These are phyloP conservation scores for Yamadazyma sp. DNA, from an alignment of 805 yeast species.

Conservation along the genomic window DNA sequence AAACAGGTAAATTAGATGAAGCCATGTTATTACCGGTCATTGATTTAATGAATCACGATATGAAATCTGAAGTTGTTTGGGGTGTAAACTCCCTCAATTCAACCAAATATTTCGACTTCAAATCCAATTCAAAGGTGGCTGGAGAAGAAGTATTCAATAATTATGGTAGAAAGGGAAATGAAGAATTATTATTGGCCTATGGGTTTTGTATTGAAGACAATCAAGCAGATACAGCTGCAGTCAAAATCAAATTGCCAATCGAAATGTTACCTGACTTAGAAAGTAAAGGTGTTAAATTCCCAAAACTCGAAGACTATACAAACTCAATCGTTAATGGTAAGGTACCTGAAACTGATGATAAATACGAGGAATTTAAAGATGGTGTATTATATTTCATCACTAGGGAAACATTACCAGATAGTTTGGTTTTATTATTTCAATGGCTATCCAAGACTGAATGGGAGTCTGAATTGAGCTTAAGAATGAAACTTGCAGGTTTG, in stretches of 20 bases:
- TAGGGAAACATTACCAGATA: slow-evolving; percentile 33
- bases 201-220: slow-evolving; percentile 69
- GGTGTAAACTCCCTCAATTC: slow-evolving; percentile 13
- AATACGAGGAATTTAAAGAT: slow-evolving; percentile 20
- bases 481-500: slow-evolving; percentile 62
- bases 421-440: slow-evolving; percentile 53
- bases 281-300: slow-evolving; percentile 35
- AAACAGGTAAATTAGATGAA: slow-evolving; percentile 35
- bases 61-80: slow-evolving; percentile 66
- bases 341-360: slow-evolving; percentile 3
- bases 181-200: slow-evolving; percentile 74
- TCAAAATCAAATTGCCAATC: slow-evolving; percentile 55
- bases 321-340: slow-evolving; percentile 26
- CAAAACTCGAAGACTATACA: slow-evolving; percentile 35
- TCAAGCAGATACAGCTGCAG: slow-evolving; percentile 53
- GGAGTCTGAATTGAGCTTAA: slow-evolving; percentile 44
- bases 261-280: slow-evolving; percentile 28
- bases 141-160: slow-evolving; percentile 67
- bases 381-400: slow-evolving; percentile 42
- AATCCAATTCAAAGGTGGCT: slow-evolving; percentile 26
- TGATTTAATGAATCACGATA: slow-evolving; percentile 75
- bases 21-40: slow-evolving; percentile 77
- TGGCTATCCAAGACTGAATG: slow-evolving; percentile 47
- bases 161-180: slow-evolving; percentile 87
- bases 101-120: slow-evolving; percentile 38